A percentile compares a stretch with the other conserved stretches of the same genome.
These are phyloP conservation scores for Fistulinella cinereoalba DNA, from an alignment of 1,284 basidiomycete species.

Conservation along the genomic window DNA sequence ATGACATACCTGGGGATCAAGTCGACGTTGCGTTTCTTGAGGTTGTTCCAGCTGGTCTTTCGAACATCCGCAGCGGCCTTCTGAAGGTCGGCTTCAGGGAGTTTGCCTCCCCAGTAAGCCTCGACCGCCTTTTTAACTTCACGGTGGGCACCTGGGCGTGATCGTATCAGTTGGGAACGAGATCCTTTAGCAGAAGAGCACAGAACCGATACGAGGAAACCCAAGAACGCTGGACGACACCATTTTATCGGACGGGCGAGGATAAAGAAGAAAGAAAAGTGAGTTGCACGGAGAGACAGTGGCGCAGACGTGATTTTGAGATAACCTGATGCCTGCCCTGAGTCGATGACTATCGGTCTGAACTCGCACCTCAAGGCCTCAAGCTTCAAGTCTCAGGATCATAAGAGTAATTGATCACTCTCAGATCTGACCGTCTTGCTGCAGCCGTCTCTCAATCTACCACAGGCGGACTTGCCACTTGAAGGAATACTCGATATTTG, in stretches of 20 bases:
- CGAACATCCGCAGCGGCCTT: conserved; percentile 88
- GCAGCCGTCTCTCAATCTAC: too few species aligned
- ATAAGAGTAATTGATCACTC: too few species aligned
- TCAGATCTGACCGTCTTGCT: too few species aligned
- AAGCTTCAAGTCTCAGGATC: too few species aligned
- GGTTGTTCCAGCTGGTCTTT: conserved; percentile 86
- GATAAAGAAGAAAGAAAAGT: conserved; percentile 29
- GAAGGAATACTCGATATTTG: background rate
- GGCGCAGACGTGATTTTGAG: conserved; percentile 30
- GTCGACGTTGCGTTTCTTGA: conserved; percentile 90
- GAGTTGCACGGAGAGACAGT: conserved; percentile 19
- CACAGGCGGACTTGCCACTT: too few species aligned
- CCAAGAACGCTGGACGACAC: conserved; percentile 88
- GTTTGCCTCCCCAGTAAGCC: conserved; percentile 96
- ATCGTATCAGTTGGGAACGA: background rate
- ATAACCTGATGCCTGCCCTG: conserved; percentile 33
- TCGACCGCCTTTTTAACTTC: conserved; percentile 99
- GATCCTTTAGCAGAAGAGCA: background rate
- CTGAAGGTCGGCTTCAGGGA: conserved; percentile 85
- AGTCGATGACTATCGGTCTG: conserved; percentile 25
- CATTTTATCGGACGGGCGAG: conserved; percentile 45
- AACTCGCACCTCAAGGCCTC: too few species aligned
- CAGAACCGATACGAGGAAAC: conserved; percentile 94
- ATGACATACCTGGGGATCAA: conserved; percentile 83
- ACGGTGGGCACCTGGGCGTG: conserved; percentile 72